A percentile compares a stretch with the other conserved stretches of the same genome.
These are phyloP conservation scores for Leccinum subgranulosum DNA, from an alignment of 768 basidiomycete genomes.

Conservation along the genomic window DNA sequence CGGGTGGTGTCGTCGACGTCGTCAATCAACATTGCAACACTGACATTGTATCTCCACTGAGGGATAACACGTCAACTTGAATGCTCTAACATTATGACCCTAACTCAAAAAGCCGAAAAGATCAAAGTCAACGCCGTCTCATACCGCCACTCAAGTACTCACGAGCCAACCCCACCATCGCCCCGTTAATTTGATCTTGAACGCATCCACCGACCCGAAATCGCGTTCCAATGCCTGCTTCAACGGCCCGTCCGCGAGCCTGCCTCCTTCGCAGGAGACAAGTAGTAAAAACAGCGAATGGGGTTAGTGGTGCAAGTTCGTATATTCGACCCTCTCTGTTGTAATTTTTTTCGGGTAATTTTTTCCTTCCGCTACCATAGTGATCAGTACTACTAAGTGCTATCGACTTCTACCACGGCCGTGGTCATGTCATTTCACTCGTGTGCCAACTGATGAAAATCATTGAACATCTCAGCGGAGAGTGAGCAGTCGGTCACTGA, in stretches of 20 bases:
- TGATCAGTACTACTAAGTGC: too few relatives aligned
- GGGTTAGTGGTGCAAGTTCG: conserved; percentile 4
- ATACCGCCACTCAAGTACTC: too few relatives aligned
- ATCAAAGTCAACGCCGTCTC: neutral
- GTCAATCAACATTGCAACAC: neutral
- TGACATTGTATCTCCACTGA: neutral
- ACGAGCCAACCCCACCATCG: conserved; percentile 96
- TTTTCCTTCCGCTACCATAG: too few relatives aligned
- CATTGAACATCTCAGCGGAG: too few relatives aligned
- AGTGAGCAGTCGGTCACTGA: too few relatives aligned
- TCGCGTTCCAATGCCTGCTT: conserved; percentile 73
- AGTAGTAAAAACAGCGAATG: conserved; percentile 86
- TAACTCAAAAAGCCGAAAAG: conserved; percentile 23
- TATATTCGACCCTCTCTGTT: too few relatives aligned
- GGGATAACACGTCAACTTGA: too few relatives aligned
- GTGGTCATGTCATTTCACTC: too few relatives aligned
- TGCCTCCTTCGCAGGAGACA: conserved; percentile 78
- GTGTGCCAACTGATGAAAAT: too few relatives aligned
- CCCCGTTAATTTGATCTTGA: conserved; percentile 82
- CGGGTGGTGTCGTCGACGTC: neutral
- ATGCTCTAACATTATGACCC: conserved; percentile 38
- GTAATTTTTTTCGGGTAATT: too few relatives aligned
- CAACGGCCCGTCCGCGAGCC: conserved; percentile 61
- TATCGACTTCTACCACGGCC: too few relatives aligned
- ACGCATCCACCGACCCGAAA: conserved; percentile 83